Base-by-base conservation (phyloP, 106 monocot genomes). In the Acorus gramineus region DNA sequence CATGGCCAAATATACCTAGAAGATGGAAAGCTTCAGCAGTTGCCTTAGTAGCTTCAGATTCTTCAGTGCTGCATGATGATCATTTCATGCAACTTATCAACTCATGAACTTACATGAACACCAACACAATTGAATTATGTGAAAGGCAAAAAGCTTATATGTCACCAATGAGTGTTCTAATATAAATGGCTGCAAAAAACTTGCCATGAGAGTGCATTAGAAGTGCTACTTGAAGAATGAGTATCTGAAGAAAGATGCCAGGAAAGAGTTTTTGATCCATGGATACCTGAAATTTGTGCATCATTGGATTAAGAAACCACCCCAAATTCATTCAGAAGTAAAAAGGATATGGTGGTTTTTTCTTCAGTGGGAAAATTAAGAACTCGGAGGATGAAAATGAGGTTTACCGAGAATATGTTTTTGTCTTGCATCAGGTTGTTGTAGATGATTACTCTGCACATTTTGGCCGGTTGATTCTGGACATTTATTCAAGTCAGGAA, bases 171-270 rank as follows among this genome's bases (percentile, higher is more conserved):
- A 0, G 28, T 28, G 28, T 28, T 28, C 28, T 28, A 56, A 6
- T 54, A 53, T 50, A 44, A 13, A 8, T 66, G 42, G 14, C 6
- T 63, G 42, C 45, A 14, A 2, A 50, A 59, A 45, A 54, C 0
- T 77, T 79, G 62, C 93, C 64, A 12, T 47, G 43, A 57, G 64
- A 63, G 49, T 69, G 74, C 28, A 56, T 54, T 75, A 5, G 74
- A 9, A 63, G 74, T 13, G 67, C 74, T 73, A 72, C 63, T 79
- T 59, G 77, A 60, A 12, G 86, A 62, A 47, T 55, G 73, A 45
- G 67, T 73, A 66, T 94, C 93, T 7, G 89, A 67, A 43, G 83
- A 65, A 28, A 94, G 75, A 82, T 84, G 86, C 86, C 93, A 94
- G 3, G 73, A 86, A 74, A 94, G 89, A 14, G 84, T 84, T 71